Base-by-base conservation (phyloP, 306 rosid genomes). In the Crotalaria pallida region DNA sequence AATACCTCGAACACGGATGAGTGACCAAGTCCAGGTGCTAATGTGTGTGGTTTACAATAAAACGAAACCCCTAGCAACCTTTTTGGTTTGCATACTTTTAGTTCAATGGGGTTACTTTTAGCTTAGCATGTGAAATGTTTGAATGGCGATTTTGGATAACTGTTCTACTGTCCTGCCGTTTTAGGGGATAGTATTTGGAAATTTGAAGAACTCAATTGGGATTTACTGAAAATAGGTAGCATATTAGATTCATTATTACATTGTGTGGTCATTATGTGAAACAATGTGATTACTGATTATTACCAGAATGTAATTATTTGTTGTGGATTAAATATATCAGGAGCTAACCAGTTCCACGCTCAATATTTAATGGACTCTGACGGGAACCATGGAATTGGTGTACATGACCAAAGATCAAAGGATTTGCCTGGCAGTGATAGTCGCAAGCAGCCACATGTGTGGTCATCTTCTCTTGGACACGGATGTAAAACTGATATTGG, bases 401-500 rank as follows among this genome's bases (percentile, higher is more conserved):
- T 58, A 22, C 41, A 73, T 59, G 84, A 77, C 55, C 65, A 64
- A 40, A 58, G 72, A 74, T 58, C 79, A 58, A 56, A 60, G 60
- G 76, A 40, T 27, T 49, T 73, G 73, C 84, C 38, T 31, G 72
- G 43, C 61, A 6, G 11, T 27, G 61, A 58, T 72, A 81, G 51
- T 43, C 44, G 45, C 69, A 79, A 76, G 22, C 71, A 67, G 36
- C 92, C 95, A 59, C 22, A 68, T 53, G 64, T 86, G 71, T 91
- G 97, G 97, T 91, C 97, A 69, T 81, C 94, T 38, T 76, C 88
- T 23, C 80, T 85, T 5, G 81, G 72, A 58, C 89, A 87, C 62
- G 96, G 85, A 62, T 74, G 60, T 65, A 66, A 77, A 65, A 80
- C 85, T 72, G 88, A 81, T 31, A 83, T 84, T 55, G 84, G 96